Base-by-base conservation (phyloP, 345 rosid genomes). In the Turritis glabra region DNA sequence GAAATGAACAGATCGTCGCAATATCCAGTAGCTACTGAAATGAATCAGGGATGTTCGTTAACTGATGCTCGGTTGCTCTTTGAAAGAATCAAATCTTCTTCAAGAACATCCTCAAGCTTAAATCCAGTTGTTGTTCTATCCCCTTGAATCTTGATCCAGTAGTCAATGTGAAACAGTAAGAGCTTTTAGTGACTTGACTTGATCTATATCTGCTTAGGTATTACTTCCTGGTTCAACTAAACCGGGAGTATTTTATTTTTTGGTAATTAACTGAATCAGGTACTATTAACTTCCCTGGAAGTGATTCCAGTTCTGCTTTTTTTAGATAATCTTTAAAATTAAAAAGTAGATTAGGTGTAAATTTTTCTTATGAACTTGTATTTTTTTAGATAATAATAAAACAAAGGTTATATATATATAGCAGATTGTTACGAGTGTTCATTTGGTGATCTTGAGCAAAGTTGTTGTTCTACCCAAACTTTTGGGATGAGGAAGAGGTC, bases 61-160 rank as follows among this genome's bases (percentile, higher is more conserved):
- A 77, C 84, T 8, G 96, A 92, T 81, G 90, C 97, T 33, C 80
- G 87, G 86, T 81, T 88, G 81, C 97, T 95, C 58, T 80, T 90
- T 48, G 72, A 81, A 81, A 87, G 95, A 80, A 76, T 89, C 44
- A 80, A 76, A 73, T 64, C 82, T 50, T 46, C 50, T 51, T n/a
- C 69, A 51, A 52, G 30, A 59, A 15, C 67, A 75, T 38, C 62
- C 25, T 64, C 77, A 12, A 22, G 47, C 47, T 10, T 70, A 46
- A 50, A 64, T 61, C 61, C 67, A 58, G 73, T 75, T 75, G 41
- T 75, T 67, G 64, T 76, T 29, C 44, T 76, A 32, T 76, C 79
- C 13, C 79, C 40, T 37, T 33, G 37, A 33, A 6, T 6, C 74
- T 58, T 75, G 79, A 75, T 68, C 68, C 9, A 38, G 52, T 75